Evolutionary conservation across 169 alveolate species (phyloP).

Genomic region (Plasmodium berghei): DNA sequence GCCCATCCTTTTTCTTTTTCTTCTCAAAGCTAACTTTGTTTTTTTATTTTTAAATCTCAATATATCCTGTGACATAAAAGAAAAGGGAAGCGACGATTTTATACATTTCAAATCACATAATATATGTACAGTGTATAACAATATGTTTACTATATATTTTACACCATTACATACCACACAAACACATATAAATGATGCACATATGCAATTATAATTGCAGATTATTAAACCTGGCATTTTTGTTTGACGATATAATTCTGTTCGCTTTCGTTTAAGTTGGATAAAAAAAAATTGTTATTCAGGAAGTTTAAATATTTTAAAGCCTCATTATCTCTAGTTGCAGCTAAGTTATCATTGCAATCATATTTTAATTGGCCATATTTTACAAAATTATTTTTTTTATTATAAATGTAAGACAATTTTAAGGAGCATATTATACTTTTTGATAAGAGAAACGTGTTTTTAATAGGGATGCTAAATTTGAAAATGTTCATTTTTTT

Average conservation of each 20-base stretch:
- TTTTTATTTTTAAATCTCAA: constrained; percentile 66
- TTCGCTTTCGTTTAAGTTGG: constrained; percentile 14
- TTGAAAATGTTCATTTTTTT: constrained; percentile 29
- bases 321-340: background rate
- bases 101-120: background rate
- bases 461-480: constrained; percentile 8
- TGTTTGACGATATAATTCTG: background rate
- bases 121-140: background rate
- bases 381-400: constrained; percentile 7
- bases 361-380: constrained; percentile 19
- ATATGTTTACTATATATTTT: too few species aligned
- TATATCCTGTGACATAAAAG: constrained; percentile 37
- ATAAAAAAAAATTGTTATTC: constrained; percentile 27
- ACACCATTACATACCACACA: too few species aligned
- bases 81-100: constrained; percentile 13
- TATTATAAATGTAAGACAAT: constrained; percentile 1
- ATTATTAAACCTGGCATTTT: constrained; percentile 1
- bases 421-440: constrained; percentile 25
- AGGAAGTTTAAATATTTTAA: constrained; percentile 23
- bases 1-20: constrained; percentile 77
- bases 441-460: constrained; percentile 27
- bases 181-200: too few species aligned
- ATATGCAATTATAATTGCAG: background rate
- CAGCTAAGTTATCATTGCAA: constrained; percentile 5
- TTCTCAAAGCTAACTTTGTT: constrained; percentile 68